A percentile compares a stretch with the other conserved stretches of the same genome.
These are phyloP conservation scores for Penicillium taxi DNA, from an alignment of 495 filamentous ascomycete species.

Conservation along the genomic window DNA sequence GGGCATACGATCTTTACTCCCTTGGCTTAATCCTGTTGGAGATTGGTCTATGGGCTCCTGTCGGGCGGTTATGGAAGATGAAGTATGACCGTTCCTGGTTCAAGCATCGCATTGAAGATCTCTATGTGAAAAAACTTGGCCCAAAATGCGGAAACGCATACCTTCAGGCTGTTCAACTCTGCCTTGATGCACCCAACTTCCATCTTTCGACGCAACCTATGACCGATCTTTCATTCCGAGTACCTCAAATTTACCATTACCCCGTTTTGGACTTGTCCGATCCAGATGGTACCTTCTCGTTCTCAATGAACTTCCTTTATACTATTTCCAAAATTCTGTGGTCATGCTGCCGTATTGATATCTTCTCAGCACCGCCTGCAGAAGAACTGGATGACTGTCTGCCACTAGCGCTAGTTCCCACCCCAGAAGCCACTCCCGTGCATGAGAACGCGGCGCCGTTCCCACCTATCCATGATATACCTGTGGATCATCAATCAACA, in stretches of 20 bases:
- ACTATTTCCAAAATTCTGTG: conserved; percentile 39
- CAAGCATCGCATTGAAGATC: conserved; percentile 52
- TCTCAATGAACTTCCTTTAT: conserved; percentile 43
- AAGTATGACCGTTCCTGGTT: conserved; percentile 59
- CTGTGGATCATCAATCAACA: conserved; percentile 14
- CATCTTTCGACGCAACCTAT: conserved; percentile 49
- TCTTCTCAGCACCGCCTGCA: conserved; percentile 35
- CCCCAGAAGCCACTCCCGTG: conserved; percentile 23
- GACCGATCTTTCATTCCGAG: conserved; percentile 35
- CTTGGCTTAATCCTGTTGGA: conserved; percentile 77
- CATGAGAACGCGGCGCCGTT: conserved; percentile 18
- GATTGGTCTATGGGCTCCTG: conserved; percentile 80
- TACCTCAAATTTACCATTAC: conserved; percentile 41
- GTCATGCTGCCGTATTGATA: conserved; percentile 40
- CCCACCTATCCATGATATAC: conserved; percentile 11
- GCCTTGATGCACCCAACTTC: conserved; percentile 66
- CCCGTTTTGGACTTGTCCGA: conserved; percentile 41
- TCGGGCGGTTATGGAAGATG: conserved; percentile 58
- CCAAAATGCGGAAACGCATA: conserved; percentile 71
- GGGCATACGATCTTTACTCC: conserved; percentile 75
- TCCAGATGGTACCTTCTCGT: conserved; percentile 40
- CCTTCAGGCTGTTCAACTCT: conserved; percentile 71
- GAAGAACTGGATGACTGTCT: conserved; percentile 41
- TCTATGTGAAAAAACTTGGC: conserved; percentile 57
- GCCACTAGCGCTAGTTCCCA: conserved; percentile 37